These are phyloP conservation scores for Novymonas esmeraldas DNA, from an alignment of 208 protist species.

Conservation along the genomic window DNA sequence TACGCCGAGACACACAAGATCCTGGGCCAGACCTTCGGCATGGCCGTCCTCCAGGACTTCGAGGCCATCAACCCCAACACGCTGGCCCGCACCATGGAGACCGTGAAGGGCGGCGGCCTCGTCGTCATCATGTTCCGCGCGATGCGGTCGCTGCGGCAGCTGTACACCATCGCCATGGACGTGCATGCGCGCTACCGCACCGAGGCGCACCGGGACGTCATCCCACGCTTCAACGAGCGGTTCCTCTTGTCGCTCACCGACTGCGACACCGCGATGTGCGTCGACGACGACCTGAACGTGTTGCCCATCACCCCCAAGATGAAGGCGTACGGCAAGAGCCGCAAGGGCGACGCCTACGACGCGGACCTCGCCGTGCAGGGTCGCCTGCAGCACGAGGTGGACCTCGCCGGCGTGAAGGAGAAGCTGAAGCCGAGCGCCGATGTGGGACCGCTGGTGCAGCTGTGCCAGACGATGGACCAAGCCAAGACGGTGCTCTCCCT, in stretches of 20 bases:
- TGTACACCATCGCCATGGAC: conserved; percentile 99
- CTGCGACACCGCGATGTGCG: conserved; percentile 94
- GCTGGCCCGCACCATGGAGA: conserved; percentile 99
- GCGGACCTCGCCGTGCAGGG: conserved; percentile 72
- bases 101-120: conserved; percentile 99
- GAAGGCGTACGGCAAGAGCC: conserved; percentile 53
- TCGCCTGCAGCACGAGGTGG: conserved; percentile 81
- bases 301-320: conserved; percentile 96
- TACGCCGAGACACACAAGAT: conserved; percentile 99
- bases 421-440: conserved; percentile 70
- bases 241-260: conserved; percentile 98
- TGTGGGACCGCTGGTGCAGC: conserved; percentile 93
- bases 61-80: conserved; percentile 99
- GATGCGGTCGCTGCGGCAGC: conserved; percentile 96
- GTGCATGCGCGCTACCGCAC: conserved; percentile 95
- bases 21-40: conserved; percentile 99
- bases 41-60: conserved; percentile 99
- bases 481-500: conserved; percentile 97
- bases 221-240: conserved; percentile 99
- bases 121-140: conserved; percentile 98
- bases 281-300: conserved; percentile 99
- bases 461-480: conserved; percentile 96
- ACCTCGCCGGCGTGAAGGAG: conserved; percentile 80
- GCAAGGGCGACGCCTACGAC: conserved; percentile 50
- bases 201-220: conserved; percentile 88